Evolutionary conservation across 257 asterid species (phyloP), one percentile per base, ranked within the genome.

Genomic region (Rauvolfia tetraphylla): DNA sequence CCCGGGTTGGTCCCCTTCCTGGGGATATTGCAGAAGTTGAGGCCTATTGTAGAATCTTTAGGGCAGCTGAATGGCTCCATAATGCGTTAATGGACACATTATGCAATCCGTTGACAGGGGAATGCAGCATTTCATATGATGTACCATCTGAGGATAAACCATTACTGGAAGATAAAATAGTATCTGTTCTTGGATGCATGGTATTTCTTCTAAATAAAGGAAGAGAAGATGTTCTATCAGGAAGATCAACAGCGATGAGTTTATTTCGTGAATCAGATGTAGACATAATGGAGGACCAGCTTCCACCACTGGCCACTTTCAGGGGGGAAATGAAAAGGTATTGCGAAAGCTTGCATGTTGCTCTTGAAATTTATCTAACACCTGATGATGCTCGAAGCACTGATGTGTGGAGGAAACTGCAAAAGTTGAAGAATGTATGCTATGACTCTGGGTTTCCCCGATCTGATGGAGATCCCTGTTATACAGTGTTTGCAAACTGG

Each of bases 21-120:
- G 99, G 99, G 49, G 96, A 95, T 79, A 90, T 95, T 34, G 95
- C 99, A 23, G 99, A 95, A 88, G 94, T 95, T 11, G 99, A 95
- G 86, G 98, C 99, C 75, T 95, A 92, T 73, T 95, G 99, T 77
- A 86, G 99, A 85, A 93, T 95, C 81, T 90, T 95, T 79, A 85
- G 99, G 75, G 98, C 96, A 29, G 96, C 99, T 14, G 97, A 95
- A 73, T 87, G 87, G 82, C 89, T 95, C 82, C 97, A 92, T 79
- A 91, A 85, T 83, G 86, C 97, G 8, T 77, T 95, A 76, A 92
- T 93, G 98, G 96, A 91, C 63, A 92, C 98, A 10, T 71, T 93
- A 58, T 95, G 98, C 87, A 95, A 93, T 85, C 97, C 98, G 8
- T 56, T 90, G 78, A 95, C 96, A 0, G 99, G 99, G 68, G 97